A percentile compares a stretch with the other conserved stretches of the same genome.
These are phyloP conservation scores for Lentinula aciculospora DNA, from an alignment of 768 basidiomycete genomes.

Conservation along the genomic window DNA sequence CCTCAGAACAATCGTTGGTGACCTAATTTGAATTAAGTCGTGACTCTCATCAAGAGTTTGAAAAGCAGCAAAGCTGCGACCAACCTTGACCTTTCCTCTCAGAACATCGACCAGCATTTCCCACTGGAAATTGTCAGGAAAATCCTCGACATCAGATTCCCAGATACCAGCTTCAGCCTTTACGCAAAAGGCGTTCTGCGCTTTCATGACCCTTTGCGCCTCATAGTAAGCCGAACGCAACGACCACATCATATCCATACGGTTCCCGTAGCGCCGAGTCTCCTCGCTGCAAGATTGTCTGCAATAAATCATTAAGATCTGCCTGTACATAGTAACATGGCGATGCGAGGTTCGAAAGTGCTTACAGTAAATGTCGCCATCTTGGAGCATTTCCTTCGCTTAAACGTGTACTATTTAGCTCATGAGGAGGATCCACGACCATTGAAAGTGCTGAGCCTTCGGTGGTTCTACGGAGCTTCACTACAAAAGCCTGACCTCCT, in stretches of 20 bases:
- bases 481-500: conserved; percentile 87
- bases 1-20: conserved; percentile 65
- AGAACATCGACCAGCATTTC: conserved; percentile 79
- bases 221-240: conserved; percentile 76
- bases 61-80: not conserved
- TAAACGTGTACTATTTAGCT: conserved; percentile 32
- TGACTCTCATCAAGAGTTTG: not conserved
- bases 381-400: conserved; percentile 38
- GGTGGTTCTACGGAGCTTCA: conserved; percentile 76
- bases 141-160: conserved; percentile 23
- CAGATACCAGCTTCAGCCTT: conserved; percentile 48
- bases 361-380: conserved; percentile 82
- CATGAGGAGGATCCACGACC: conserved; percentile 78
- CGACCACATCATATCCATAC: conserved; percentile 79
- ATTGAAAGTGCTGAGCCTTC: conserved; percentile 76
- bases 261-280: conserved; percentile 37
- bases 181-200: conserved; percentile 69
- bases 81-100: conserved; percentile 79
- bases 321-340: not conserved
- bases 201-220: conserved; percentile 60
- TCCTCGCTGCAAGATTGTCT: conserved; percentile 64
- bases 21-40: conserved; percentile 33
- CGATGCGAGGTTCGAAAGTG: not conserved
- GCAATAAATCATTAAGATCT: conserved; percentile 6
- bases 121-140: conserved; percentile 72